Percentiles rank a stretch among this genome's conserved stretches.
Conservation (phyloP, 2,329 filamentous ascomycete species). For the Clonostachys sp. region DNA sequence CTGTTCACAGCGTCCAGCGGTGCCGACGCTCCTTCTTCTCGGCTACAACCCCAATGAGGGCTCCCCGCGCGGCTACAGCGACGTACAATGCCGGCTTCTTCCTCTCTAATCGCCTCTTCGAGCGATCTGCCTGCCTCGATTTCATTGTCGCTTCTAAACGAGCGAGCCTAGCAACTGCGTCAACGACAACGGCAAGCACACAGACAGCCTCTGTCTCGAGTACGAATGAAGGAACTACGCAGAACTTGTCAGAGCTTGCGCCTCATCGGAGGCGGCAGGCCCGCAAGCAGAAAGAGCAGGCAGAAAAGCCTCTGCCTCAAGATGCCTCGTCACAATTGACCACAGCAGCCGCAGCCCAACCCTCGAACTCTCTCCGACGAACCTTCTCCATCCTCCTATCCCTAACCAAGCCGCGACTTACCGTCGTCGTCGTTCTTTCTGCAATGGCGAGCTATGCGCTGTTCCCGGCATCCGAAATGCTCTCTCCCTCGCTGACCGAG, state of each 20-base stretch:
- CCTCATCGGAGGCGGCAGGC: slow-evolving; percentile 28
- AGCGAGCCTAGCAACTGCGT: slow-evolving; percentile 13
- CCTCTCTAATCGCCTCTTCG: slow-evolving; percentile 26
- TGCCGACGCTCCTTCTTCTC: slow-evolving; percentile 1
- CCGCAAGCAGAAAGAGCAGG: slow-evolving; percentile 10
- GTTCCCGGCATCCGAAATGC: slow-evolving; percentile 85
- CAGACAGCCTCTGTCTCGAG: slow-evolving; percentile 7
- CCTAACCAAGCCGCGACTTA: slow-evolving; percentile 91
- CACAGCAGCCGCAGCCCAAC: slow-evolving; percentile 43
- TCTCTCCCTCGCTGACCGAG: slow-evolving; percentile 59
- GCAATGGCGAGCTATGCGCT: slow-evolving; percentile 89
- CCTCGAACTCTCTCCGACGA: slow-evolving; percentile 52
- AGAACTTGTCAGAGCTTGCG: slow-evolving; percentile 11
- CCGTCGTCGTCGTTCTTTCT: slow-evolving; percentile 84
- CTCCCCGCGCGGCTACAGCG: neutral
- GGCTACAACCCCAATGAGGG: neutral
- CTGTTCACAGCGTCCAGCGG: too few species aligned
- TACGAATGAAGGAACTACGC: neutral
- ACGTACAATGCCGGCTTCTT: slow-evolving; percentile 18
- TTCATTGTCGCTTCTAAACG: slow-evolving; percentile 12
- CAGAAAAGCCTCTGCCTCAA: slow-evolving; percentile 23
- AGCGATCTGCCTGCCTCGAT: slow-evolving; percentile 29
- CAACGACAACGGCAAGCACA: slow-evolving; percentile 14
- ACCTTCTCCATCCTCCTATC: slow-evolving; percentile 78
- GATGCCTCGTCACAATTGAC: slow-evolving; percentile 53